Evolutionary conservation across 2,329 filamentous ascomycete genomes (phyloP), one percentile per base, ranked within the genome.

Genomic region (Penicillium palitans): DNA sequence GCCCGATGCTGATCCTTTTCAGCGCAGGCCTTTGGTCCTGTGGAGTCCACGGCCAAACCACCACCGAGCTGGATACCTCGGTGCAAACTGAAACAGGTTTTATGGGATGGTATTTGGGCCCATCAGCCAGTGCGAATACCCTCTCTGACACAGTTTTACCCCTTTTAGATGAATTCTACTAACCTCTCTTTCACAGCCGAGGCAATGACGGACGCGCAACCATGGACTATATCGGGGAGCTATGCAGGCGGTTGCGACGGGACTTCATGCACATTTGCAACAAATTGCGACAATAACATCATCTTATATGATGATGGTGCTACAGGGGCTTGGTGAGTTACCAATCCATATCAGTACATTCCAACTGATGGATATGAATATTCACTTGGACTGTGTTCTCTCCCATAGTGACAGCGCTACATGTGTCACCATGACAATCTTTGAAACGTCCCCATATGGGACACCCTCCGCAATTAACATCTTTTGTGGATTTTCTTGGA

Each of bases 351-450:
- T 8, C 15, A 19, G 24, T 27, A 6, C 12, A 12, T 51, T 19
- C 3, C 17, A 19, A 6, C 10, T 15, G 4, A 15, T 31, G 17
- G 31, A 39, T 4, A 2, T 3, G 31, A 27, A 40, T 8, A n/a
- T 5, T 41, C 15, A 41, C 48, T 41, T 21, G 12, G 10, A 6
- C 10, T 19, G 1, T 24, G n/a, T 41, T 41, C n/a, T 13, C 6
- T 6, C 4, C 39, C 4, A 41, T 21, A 41, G 39, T 41, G 39
- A 19, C 39, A 45, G 17, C 21, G 35, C 17, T 37, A 17, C 8
- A 44, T 53, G 51, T n/a, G 27, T 29, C 17, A 53, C 41, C 4
- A 53, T 53, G 51, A 46, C 51, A 7, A 53, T 53, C 9, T 46
- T 29, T 21, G 6, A 53, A 45, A n/a, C 31, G 6, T 21, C 21